A percentile compares a stretch with the other conserved stretches of the same genome.
phyloP scores from a whole-genome alignment of 1,284 basidiomycete genomes.

The Irpex sp. region DNA sequence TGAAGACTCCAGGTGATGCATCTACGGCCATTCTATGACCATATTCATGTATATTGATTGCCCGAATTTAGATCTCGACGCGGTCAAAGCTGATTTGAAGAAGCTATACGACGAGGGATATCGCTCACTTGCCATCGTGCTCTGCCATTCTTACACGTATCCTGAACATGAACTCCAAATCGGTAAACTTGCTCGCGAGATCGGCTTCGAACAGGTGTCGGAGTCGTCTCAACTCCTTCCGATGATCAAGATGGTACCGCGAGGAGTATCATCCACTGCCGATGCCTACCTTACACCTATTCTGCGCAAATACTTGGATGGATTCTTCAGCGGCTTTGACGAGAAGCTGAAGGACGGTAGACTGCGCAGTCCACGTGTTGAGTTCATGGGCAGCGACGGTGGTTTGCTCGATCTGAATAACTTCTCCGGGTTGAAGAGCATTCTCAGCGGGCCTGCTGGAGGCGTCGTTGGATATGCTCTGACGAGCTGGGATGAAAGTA shows the following conservation, averaged over 20 bases:
- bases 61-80: constrained; percentile 40
- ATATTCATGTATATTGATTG: no score
- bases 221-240: constrained; percentile 86
- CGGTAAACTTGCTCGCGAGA: constrained; percentile 66
- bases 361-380: constrained; percentile 55
- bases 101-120: constrained; percentile 74
- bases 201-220: constrained; percentile 89
- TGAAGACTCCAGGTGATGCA: constrained; percentile 74
- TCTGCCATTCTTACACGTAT: constrained; percentile 92
- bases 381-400: constrained; percentile 89
- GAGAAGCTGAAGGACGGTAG: constrained; percentile 52
- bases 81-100: constrained; percentile 58
- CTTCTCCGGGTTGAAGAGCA: constrained; percentile 87
- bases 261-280: constrained; percentile 89
- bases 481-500: constrained; percentile 75
- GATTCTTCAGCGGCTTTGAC: constrained; percentile 90
- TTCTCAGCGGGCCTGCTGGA: constrained; percentile 85
- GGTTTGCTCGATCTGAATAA: constrained; percentile 82
- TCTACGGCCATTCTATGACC: no score
- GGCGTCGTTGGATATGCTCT: constrained; percentile 87
- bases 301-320: constrained; percentile 82
- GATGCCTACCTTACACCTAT: constrained; percentile 97
- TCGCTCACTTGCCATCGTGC: constrained; percentile 81
- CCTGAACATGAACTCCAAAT: constrained; percentile 78
- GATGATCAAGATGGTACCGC: constrained; percentile 95